Percentiles rank a stretch among this genome's conserved stretches.
Evolutionary conservation across 2,329 filamentous ascomycete genomes (phyloP).

Genomic region (Truncatella angustata): DNA sequence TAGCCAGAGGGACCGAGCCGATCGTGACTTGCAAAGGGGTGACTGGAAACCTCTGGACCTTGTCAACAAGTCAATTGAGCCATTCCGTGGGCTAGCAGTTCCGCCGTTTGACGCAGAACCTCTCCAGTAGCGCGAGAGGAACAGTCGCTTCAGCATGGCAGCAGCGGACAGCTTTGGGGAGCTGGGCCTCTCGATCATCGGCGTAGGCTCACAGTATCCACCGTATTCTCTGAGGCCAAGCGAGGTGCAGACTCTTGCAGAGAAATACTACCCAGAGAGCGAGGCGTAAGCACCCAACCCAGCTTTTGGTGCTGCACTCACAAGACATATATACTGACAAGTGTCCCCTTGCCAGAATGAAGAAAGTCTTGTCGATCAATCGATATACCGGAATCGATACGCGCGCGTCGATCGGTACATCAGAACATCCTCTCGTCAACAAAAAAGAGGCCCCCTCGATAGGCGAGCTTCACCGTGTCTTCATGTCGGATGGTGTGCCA

Average conservation of each 20-base stretch:
- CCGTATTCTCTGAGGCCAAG: conserved; percentile 50
- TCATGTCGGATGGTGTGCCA: conserved; percentile 56
- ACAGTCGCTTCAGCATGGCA: conserved; percentile 33
- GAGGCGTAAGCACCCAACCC: conserved; percentile 50
- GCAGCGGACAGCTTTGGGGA: conserved; percentile 41
- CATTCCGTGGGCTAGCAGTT: not conserved
- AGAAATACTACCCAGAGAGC: conserved; percentile 58
- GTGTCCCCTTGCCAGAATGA: conserved; percentile 45
- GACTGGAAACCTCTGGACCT: too few relatives aligned
- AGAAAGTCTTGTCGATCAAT: conserved; percentile 63
- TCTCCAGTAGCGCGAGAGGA: not conserved
- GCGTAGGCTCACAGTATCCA: conserved; percentile 60
- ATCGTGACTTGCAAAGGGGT: too few relatives aligned
- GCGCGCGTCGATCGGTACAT: conserved; percentile 60
- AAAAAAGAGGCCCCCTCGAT: conserved; percentile 50
- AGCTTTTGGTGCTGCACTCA: not conserved
- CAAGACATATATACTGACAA: not conserved
- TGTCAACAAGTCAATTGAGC: too few relatives aligned
- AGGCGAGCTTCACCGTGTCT: conserved; percentile 51
- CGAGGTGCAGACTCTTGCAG: conserved; percentile 50
- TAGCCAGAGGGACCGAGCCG: too few relatives aligned
- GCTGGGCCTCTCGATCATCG: conserved; percentile 60
- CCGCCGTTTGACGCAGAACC: not conserved
- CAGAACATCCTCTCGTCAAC: conserved; percentile 62
- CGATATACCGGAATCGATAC: conserved; percentile 63